Conservation (phyloP, 164 flowering plant species). For the Chloranthus sessilifolius region DNA sequence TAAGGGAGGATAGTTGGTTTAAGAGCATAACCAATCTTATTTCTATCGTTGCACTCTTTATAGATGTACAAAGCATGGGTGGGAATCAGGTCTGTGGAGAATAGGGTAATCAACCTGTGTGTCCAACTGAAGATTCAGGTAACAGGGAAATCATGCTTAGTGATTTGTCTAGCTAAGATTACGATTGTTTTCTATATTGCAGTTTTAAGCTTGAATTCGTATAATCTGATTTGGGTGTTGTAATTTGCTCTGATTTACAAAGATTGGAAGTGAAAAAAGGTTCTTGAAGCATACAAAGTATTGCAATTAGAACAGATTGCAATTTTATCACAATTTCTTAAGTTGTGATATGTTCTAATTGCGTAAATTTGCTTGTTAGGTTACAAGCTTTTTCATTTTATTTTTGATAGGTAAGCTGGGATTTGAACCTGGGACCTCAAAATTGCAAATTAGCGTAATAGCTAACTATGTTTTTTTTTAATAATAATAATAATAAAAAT, state of each 20-base stretch:
- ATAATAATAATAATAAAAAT: too few species aligned
- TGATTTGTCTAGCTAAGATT: conserved; percentile 1
- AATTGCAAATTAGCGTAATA: too few species aligned
- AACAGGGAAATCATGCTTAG: conserved; percentile 8
- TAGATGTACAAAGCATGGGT: conserved; percentile 32
- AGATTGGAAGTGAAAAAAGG: background rate
- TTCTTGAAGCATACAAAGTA: background rate
- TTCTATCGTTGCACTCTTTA: conserved; percentile 37
- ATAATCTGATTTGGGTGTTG: background rate
- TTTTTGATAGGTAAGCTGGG: too few species aligned
- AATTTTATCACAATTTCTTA: background rate
- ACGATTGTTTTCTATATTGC: background rate
- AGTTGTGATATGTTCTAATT: too few species aligned
- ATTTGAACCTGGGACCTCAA: too few species aligned
- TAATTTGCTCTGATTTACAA: background rate
- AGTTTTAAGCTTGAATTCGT: background rate
- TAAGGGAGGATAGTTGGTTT: background rate
- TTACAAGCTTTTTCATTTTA: too few species aligned
- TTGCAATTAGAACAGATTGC: background rate
- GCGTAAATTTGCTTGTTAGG: too few species aligned
- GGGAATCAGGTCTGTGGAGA: conserved; percentile 30
- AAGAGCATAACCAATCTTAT: conserved; percentile 14
- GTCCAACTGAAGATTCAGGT: conserved; percentile 46
- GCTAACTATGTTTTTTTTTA: too few species aligned
- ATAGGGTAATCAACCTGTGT: conserved; percentile 29